Evolutionary conservation across 352 stramenopile species (phyloP), one percentile per base, ranked within the genome.

Genomic region (Phytopythium sindhum): DNA sequence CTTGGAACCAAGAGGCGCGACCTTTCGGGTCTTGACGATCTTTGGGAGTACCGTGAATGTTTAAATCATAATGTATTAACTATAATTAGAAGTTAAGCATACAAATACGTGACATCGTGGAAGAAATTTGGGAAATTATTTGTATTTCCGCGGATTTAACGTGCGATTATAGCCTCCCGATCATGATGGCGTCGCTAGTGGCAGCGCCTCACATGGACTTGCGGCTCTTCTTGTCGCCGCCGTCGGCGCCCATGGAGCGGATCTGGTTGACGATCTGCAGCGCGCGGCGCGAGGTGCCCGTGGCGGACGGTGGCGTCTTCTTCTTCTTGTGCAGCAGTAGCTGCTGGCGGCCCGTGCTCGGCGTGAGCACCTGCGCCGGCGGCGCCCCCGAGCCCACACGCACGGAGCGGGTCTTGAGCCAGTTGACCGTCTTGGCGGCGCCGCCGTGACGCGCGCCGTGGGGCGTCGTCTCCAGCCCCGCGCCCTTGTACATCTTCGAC

Each of bases 221-320:
- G 60, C 70, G 70, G 52, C 63, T 64, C 39, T 78, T 82, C 45
- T 66, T 61, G 42, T 72, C 65, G 41, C 41, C 56, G 12, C 54
- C 60, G 63, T 84, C 75, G 21, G 37, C 74, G 10, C 72, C 74
- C 64, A 73, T 77, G 71, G 89, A 77, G 61, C 86, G 78, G 57
- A 95, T 91, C 60, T 93, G 80, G 69, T 86, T 95, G 29, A 95
- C 68, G 57, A 95, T 95, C 63, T 95, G 85, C 23, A 95, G 73
- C 33, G 84, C 91, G 39, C 86, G 68, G 14, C 82, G 64, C 26
- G 86, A 95, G 1, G 86, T 76, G 14, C 82, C 82, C 17, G 57
- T 65, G 21, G 69, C 84, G 6, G 80, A 86, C 41, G 82, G 82
- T 8, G 82, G 84, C 59, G 84, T 90, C 70, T 81, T 82, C 66